Percentiles rank a stretch among this genome's conserved stretches.
These are phyloP conservation scores for Dactylonectria estremocensis DNA, from an alignment of 2,329 filamentous ascomycete genomes.

Conservation along the genomic window DNA sequence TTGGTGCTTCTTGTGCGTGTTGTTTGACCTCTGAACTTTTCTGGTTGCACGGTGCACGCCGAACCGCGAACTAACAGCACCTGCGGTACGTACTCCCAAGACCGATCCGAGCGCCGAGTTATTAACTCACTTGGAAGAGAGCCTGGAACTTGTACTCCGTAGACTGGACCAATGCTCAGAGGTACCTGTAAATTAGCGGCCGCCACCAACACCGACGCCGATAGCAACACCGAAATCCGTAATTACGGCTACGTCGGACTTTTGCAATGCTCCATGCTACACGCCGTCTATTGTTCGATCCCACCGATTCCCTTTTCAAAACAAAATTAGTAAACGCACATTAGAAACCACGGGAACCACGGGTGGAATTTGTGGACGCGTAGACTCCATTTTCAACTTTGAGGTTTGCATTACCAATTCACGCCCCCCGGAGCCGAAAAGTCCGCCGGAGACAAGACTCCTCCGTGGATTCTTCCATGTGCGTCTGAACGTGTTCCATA, in stretches of 20 bases:
- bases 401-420: not conserved
- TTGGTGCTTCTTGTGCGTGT: not conserved
- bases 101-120: not conserved
- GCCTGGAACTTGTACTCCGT: too few species aligned
- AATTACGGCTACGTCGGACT: constrained; percentile 47
- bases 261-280: constrained; percentile 20
- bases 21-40: not conserved
- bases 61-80: not conserved
- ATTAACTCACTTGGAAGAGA: not conserved
- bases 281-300: not conserved
- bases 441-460: not conserved
- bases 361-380: not conserved
- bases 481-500: constrained; percentile 3
- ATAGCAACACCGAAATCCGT: constrained; percentile 38
- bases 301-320: not conserved
- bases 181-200: not conserved
- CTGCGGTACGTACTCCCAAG: not conserved
- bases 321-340: not conserved
- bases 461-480: not conserved
- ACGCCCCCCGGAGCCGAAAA: not conserved
- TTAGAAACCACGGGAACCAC: not conserved
- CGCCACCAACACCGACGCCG: constrained; percentile 36
- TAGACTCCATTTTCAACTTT: not conserved
- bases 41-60: not conserved
- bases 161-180: not conserved